Base-by-base conservation (phyloP, 345 rosid species). In the Acer yangbiense region DNA sequence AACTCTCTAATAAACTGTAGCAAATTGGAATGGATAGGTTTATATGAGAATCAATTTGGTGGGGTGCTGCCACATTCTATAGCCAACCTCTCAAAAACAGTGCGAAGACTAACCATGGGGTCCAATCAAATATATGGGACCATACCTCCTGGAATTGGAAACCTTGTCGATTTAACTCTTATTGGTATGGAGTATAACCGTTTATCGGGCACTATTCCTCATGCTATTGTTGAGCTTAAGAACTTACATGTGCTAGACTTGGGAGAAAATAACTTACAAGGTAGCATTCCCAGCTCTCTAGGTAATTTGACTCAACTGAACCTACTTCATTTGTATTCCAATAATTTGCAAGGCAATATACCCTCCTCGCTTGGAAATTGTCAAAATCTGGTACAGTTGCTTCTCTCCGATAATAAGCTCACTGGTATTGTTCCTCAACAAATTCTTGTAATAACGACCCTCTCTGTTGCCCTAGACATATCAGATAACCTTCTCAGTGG, bases 41-140 rank as follows among this genome's bases (percentile, higher is more conserved):
- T 78, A 0, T 0, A 0, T 48, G 9, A 0, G 50, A 72, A 57
- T 79, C 76, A 25, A 25, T 25, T 25, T 18, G 54, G 72, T 23
- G 85, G 82, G 2, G 4, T 0, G 35, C 21, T 78, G 6, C 78
- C 82, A 0, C 16, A 21, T 0, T 11, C 43, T 1, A 5, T 81
- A 3, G 55, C 50, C 64, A 84, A 81, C 55, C 58, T 78, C 16
- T 79, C 78, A 0, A 27, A 23, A 20, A 81, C n/a, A n/a, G n/a
- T n/a, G n/a, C n/a, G n/a, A n/a, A n/a, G n/a, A n/a, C n/a, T n/a
- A n/a, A n/a, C n/a, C n/a, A n/a, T n/a, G n/a, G n/a, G n/a, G n/a
- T n/a, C n/a, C n/a, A n/a, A n/a, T 69, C 18, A 35, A 10, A 27
- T 81, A 21, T n/a, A 17, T 0, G 72, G 81, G 5, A 3, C 1